Conservation (phyloP, 2,329 filamentous ascomycete species). For the Didymella segeticola region DNA sequence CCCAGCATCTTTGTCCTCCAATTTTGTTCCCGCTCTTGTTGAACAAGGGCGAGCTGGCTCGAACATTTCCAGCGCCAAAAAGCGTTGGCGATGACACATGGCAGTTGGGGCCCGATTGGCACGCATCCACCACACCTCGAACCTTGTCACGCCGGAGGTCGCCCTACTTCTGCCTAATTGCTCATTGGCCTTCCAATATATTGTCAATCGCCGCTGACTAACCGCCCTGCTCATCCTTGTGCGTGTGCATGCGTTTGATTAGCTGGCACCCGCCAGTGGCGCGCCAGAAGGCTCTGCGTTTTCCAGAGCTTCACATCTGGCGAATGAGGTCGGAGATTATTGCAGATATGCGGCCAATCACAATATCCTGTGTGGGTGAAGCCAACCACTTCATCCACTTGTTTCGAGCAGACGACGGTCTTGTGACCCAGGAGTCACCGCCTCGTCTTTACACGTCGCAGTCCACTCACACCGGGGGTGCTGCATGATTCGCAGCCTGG, state of each 20-base stretch:
- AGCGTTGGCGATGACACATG: conserved; percentile 44
- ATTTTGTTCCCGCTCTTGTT: conserved; percentile 21
- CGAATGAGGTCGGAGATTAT: conserved; percentile 45
- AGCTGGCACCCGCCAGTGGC: conserved; percentile 32
- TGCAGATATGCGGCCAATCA: conserved; percentile 40
- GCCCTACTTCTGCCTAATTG: conserved; percentile 22
- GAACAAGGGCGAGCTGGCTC: conserved; percentile 37
- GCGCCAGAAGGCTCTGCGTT: conserved; percentile 37
- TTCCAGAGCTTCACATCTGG: conserved; percentile 39
- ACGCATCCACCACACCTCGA: conserved; percentile 14
- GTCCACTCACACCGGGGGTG: conserved; percentile 21
- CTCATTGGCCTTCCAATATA: conserved; percentile 37
- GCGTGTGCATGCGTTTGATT: conserved; percentile 24
- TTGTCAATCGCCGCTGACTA: conserved; percentile 41
- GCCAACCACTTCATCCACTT: conserved; percentile 16
- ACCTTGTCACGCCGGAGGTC: conserved; percentile 21
- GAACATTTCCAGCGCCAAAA: conserved; percentile 33
- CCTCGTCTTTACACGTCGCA: conserved; percentile 18
- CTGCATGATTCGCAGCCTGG: conserved; percentile 3
- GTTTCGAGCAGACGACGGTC: conserved; percentile 25
- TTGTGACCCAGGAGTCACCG: conserved; percentile 35
- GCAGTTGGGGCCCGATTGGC: conserved; percentile 32
- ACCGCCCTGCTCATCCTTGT: conserved; percentile 19
- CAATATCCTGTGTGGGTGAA: conserved; percentile 21
- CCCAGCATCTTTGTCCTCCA: conserved; percentile 25